Percentiles rank a stretch among this genome's conserved stretches.
phyloP scores from a whole-genome alignment of 1,139 yeast species.

The Pichia sp. region DNA sequence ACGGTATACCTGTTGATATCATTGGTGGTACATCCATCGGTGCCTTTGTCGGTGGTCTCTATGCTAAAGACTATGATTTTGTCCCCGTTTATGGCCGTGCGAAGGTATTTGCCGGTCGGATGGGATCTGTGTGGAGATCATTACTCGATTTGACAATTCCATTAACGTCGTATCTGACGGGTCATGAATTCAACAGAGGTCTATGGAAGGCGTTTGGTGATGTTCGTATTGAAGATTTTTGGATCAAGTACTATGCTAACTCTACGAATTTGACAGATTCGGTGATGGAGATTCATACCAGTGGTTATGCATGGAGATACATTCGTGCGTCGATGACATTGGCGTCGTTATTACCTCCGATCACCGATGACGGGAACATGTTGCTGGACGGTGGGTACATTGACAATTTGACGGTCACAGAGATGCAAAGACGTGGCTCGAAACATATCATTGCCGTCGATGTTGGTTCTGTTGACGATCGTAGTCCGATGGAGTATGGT shows the following conservation, averaged over 20 bases:
- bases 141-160: conserved; percentile 87
- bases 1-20: conserved; percentile 90
- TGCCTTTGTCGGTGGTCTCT: conserved; percentile 91
- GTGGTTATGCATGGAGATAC: conserved; percentile 95
- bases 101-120: conserved; percentile 79
- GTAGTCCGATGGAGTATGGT: conserved; percentile 89
- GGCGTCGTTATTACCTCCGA: conserved; percentile 91
- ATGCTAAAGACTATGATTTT: conserved; percentile 87
- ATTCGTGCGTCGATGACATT: conserved; percentile 96
- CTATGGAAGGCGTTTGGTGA: conserved; percentile 96
- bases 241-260: conserved; percentile 87
- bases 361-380: conserved; percentile 90
- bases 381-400: conserved; percentile 94
- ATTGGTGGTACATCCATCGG: conserved; percentile 98
- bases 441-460: conserved; percentile 91
- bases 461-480: conserved; percentile 93
- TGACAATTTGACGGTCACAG: conserved; percentile 89
- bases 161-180: conserved; percentile 91
- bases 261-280: conserved; percentile 97
- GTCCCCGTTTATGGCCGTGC: conserved; percentile 91
- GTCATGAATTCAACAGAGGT: conserved; percentile 95
- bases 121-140: conserved; percentile 86
- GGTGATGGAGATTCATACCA: conserved; percentile 89
- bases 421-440: conserved; percentile 89
- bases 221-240: conserved; percentile 89